Evolutionary conservation across 352 stramenopile species (phyloP).

Genomic region (Aphanomyces cochlioides): DNA sequence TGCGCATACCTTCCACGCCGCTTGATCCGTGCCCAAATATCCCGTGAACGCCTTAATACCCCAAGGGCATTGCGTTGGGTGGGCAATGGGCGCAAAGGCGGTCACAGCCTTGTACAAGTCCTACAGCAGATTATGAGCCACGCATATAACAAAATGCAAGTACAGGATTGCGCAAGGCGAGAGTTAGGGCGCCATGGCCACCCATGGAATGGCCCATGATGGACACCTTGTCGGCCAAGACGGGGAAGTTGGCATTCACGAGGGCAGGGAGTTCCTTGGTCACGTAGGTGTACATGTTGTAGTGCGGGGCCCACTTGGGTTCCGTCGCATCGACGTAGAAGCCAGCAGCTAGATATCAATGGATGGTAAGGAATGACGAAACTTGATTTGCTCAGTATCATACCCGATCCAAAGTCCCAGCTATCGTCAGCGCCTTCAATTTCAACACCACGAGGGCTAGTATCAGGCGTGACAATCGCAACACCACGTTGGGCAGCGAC

Average conservation of each 20-base stretch:
- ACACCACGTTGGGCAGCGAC: slow-evolving; percentile 88
- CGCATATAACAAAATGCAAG: not conserved
- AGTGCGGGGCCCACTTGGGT: slow-evolving; percentile 89
- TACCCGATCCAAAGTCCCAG: slow-evolving; percentile 95
- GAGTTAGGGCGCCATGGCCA: slow-evolving; percentile 94
- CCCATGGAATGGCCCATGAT: slow-evolving; percentile 98
- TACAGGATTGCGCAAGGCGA: slow-evolving; percentile 88
- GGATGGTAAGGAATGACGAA: not conserved
- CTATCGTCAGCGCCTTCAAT: slow-evolving; percentile 92
- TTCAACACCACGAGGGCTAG: slow-evolving; percentile 88
- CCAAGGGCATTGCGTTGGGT: slow-evolving; percentile 96
- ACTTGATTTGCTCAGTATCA: not conserved
- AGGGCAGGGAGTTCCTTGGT: slow-evolving; percentile 93
- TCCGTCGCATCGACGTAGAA: slow-evolving; percentile 98
- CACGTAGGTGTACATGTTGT: slow-evolving; percentile 98
- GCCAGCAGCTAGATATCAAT: slow-evolving; percentile 55
- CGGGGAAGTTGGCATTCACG: slow-evolving; percentile 81
- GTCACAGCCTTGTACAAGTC: slow-evolving; percentile 90
- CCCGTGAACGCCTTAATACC: slow-evolving; percentile 97
- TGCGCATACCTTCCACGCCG: slow-evolving; percentile 60
- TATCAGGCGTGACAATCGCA: slow-evolving; percentile 95
- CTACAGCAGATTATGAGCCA: slow-evolving; percentile 32
- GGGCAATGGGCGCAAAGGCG: slow-evolving; percentile 95
- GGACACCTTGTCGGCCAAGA: slow-evolving; percentile 75
- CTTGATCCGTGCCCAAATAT: slow-evolving; percentile 92